Base-by-base conservation (phyloP, 2,329 filamentous ascomycete species). In the Phyllosticta citribraziliensis region DNA sequence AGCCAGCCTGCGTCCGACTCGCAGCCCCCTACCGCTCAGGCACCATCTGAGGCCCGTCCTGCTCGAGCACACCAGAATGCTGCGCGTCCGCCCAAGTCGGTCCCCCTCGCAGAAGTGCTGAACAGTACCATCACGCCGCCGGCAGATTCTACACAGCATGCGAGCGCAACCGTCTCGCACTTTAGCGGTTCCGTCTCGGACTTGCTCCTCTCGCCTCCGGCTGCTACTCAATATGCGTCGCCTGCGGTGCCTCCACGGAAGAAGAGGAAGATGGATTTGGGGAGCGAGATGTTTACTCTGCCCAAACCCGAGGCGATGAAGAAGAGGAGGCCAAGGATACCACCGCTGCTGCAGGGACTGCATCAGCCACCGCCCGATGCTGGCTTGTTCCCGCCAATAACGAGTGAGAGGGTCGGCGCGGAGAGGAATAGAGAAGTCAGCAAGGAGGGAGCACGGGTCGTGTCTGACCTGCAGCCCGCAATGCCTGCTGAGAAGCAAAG, bases 351-450 rank as follows among this genome's bases (percentile, higher is more conserved):
- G 11, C 84, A 84, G 66, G 83, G 83, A 8, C 70, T 87, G 52
- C 83, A 86, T 70, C 83, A 87, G 64, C 84, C 84, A 2, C 84
- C 84, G 14, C 83, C 83, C 9, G 81, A 85, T 69, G 82, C 82
- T 54, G 79, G 81, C 12, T 71, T 86, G 6, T 79, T 86, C 55
- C 84, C 84, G 5, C 82, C 82, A 3, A 87, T 87, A 60, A 82
- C 81, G 65, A 76, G 79, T 30, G 79, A 80, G 67, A 64, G 55
- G 64, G 40, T 47, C 5, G 40, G 40, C 40, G 17, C 40, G 40
- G 40, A 47, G 6, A 47, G 40, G 17, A 47, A 47, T 8, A 47
- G 40, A n/a, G 40, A 47, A 2, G 64, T 20, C 68, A 70, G 60
- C 62, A 66, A 20, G 65, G 51, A 66, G 67, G 52, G 19, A 2